Evolutionary conservation across 345 rosid species (phyloP).

Genomic region (Camelina laxa): DNA sequence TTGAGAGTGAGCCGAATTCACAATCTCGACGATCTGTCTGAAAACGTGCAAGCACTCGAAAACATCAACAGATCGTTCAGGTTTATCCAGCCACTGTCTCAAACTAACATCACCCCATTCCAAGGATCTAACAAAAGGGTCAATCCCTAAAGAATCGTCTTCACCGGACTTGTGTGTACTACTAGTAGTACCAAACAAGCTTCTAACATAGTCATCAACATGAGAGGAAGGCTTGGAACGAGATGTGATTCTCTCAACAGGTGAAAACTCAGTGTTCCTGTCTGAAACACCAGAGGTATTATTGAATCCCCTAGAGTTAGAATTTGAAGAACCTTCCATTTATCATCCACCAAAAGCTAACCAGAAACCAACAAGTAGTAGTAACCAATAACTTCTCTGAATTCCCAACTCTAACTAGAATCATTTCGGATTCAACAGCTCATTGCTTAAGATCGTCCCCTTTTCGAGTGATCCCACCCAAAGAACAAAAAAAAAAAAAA

Average conservation of each 20-base stretch:
- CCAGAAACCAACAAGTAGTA: constrained; percentile 44
- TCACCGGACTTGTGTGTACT: constrained; percentile 28
- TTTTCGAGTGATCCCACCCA: constrained; percentile 25
- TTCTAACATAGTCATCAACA: constrained; percentile 56
- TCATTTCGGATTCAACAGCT: constrained; percentile 55
- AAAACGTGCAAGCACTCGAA: constrained; percentile 91
- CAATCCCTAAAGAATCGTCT: constrained; percentile 58
- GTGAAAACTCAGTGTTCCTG: constrained; percentile 52
- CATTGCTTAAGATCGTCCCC: constrained; percentile 42
- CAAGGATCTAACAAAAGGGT: constrained; percentile 58
- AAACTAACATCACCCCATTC: constrained; percentile 94
- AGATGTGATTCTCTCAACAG: constrained; percentile 40
- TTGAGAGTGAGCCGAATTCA: constrained; percentile 84
- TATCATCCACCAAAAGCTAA: constrained; percentile 56
- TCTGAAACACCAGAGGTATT: constrained; percentile 61
- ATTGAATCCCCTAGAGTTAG: constrained; percentile 66
- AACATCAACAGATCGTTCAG: constrained; percentile 70
- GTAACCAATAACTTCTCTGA: constrained; percentile 46
- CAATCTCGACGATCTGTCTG: constrained; percentile 88
- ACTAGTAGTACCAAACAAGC: constrained; percentile 58
- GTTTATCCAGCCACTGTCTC: constrained; percentile 95
- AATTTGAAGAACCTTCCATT: constrained; percentile 88
- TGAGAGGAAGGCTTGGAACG: constrained; percentile 52
- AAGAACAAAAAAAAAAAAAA: background rate
- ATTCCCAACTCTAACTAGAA: constrained; percentile 50